These are phyloP conservation scores for Fusarium scirpi DNA, from an alignment of 2,329 filamentous ascomycete genomes.

Conservation along the genomic window DNA sequence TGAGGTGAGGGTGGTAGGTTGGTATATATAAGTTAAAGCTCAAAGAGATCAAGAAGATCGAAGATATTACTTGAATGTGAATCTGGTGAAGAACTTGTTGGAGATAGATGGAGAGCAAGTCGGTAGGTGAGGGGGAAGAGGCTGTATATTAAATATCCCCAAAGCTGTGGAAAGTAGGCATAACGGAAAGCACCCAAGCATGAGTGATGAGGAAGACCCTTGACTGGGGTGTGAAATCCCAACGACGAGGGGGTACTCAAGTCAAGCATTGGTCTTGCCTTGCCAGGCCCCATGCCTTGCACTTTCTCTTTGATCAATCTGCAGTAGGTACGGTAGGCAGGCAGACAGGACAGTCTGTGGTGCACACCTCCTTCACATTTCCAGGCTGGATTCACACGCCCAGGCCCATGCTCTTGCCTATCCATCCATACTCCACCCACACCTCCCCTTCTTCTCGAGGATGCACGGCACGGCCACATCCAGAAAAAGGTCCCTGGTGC, in stretches of 20 bases:
- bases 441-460: slow-evolving; percentile 7
- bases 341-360: background rate
- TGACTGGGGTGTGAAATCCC: slow-evolving; percentile 9
- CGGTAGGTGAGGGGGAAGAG: slow-evolving; percentile 46
- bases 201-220: slow-evolving; percentile 38
- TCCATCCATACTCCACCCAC: slow-evolving; percentile 6
- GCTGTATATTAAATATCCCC: slow-evolving; percentile 51
- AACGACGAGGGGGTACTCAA: slow-evolving; percentile 20
- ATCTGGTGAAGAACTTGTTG: slow-evolving; percentile 38
- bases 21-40: slow-evolving; percentile 20
- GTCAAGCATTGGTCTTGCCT: slow-evolving; percentile 15
- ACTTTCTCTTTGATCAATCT: slow-evolving; percentile 22
- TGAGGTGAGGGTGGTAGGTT: slow-evolving; percentile 19
- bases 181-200: slow-evolving; percentile 25
- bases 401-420: background rate
- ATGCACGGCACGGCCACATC: slow-evolving; percentile 35
- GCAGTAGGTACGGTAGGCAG: slow-evolving; percentile 1
- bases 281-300: slow-evolving; percentile 13
- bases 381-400: slow-evolving; percentile 21
- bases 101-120: slow-evolving; percentile 41
- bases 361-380: slow-evolving; percentile 12
- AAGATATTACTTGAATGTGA: slow-evolving; percentile 34
- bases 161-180: slow-evolving; percentile 39
- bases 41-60: slow-evolving; percentile 30
- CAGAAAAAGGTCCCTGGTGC: slow-evolving; percentile 38